Evolutionary conservation across 2,329 filamentous ascomycete species (phyloP).

Genomic region (Colletotrichum sp.): DNA sequence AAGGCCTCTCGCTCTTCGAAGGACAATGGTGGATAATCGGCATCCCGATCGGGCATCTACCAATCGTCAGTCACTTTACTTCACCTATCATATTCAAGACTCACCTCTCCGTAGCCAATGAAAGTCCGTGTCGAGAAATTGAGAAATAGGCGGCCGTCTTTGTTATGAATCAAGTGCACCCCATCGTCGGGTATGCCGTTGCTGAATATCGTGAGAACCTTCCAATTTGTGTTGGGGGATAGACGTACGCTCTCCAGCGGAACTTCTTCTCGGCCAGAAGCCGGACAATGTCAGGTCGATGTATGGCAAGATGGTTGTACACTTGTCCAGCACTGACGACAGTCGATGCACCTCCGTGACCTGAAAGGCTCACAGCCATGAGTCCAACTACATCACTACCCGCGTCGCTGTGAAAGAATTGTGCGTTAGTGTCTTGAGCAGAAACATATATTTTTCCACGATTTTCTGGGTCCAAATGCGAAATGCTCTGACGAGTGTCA

Average conservation of each 20-base stretch:
- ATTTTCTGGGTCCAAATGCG: not conserved
- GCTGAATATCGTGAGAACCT: not conserved
- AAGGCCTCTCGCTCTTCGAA: not conserved
- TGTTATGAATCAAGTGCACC: not conserved
- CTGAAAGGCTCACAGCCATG: not conserved
- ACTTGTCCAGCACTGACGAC: not conserved
- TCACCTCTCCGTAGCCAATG: not conserved
- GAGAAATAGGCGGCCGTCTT: not conserved
- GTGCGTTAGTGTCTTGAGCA: not conserved
- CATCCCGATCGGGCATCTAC: not conserved
- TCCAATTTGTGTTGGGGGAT: not conserved
- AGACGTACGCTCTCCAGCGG: not conserved
- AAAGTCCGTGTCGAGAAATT: not conserved
- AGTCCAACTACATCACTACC: not conserved
- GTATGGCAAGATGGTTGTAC: not conserved
- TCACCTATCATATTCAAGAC: not conserved
- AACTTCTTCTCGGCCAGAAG: not conserved
- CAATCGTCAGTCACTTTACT: not conserved
- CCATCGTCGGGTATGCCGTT: not conserved
- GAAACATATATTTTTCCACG: not conserved
- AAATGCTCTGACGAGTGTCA: not conserved
- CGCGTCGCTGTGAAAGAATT: not conserved
- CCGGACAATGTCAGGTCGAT: not conserved
- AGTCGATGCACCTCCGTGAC: not conserved
- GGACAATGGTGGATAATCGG: not conserved